A percentile compares a stretch with the other conserved stretches of the same genome.
These are phyloP conservation scores for Brassica incana DNA, from an alignment of 345 rosid species.

Conservation along the genomic window DNA sequence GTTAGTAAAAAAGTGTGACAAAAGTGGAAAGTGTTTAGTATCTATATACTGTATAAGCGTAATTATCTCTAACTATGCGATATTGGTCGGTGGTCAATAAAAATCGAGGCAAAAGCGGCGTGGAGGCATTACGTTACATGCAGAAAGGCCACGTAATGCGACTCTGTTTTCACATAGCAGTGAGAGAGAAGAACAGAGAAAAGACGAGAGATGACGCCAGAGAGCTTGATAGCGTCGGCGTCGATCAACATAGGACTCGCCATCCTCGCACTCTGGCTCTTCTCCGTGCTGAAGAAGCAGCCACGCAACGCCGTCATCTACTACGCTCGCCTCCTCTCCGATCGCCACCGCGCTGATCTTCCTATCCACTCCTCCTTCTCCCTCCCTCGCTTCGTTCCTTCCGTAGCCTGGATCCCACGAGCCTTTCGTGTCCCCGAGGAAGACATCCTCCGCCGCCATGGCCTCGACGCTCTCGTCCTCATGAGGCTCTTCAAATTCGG, in stretches of 20 bases:
- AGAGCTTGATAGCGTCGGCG: slow-evolving; percentile 76
- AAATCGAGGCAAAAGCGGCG: slow-evolving; percentile 31
- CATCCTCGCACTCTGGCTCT: slow-evolving; percentile 59
- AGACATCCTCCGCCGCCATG: slow-evolving; percentile 57
- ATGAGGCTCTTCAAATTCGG: slow-evolving; percentile 91
- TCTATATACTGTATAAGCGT: neutral
- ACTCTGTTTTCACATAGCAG: slow-evolving; percentile 17
- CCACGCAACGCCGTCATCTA: slow-evolving; percentile 72
- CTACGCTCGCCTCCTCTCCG: slow-evolving; percentile 77
- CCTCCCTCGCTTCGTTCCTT: slow-evolving; percentile 68
- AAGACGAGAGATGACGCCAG: slow-evolving; percentile 54
- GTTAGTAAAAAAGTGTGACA: neutral
- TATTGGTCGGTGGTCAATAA: slow-evolving; percentile 22
- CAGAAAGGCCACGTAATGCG: slow-evolving; percentile 27
- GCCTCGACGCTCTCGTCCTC: slow-evolving; percentile 78
- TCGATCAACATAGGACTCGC: slow-evolving; percentile 78
- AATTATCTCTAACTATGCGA: neutral
- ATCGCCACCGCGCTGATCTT: slow-evolving; percentile 26
- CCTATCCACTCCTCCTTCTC: slow-evolving; percentile 41
- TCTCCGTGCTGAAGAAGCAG: slow-evolving; percentile 79
- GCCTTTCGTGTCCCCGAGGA: slow-evolving; percentile 74
- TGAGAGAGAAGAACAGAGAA: neutral
- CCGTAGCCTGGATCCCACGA: slow-evolving; percentile 78
- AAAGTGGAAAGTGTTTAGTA: neutral
- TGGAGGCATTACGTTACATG: slow-evolving; percentile 28